These are phyloP conservation scores for Diaporthe sp. DNA, from an alignment of 2,329 filamentous ascomycete species.

Conservation along the genomic window DNA sequence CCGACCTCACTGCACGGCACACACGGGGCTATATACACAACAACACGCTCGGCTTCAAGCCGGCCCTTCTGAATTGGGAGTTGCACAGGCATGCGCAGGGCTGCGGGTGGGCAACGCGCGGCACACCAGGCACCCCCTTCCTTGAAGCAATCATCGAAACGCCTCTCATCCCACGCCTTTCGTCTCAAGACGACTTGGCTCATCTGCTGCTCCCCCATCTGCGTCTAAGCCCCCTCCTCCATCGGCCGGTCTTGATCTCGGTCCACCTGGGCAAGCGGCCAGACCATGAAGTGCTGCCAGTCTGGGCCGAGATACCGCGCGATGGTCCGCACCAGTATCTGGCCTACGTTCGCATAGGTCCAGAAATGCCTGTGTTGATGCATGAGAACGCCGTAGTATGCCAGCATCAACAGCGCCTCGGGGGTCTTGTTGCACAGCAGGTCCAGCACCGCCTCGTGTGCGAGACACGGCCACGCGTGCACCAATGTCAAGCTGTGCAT, in stretches of 20 bases:
- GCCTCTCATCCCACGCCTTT: neutral
- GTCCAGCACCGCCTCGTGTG: conserved; percentile 24
- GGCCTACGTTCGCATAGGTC: conserved; percentile 27
- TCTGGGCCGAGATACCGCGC: conserved; percentile 18
- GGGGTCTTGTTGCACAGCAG: conserved; percentile 21
- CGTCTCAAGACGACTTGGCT: neutral
- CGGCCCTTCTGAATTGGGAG: neutral
- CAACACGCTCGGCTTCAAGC: neutral
- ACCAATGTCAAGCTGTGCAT: conserved; percentile 25
- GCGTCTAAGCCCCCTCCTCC: neutral
- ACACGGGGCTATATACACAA: neutral
- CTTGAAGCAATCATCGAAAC: neutral
- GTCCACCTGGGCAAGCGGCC: conserved; percentile 28
- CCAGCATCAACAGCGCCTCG: conserved; percentile 32
- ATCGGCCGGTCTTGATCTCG: neutral
- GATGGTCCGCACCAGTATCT: conserved; percentile 31
- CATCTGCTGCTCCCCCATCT: neutral
- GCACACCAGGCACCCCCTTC: neutral
- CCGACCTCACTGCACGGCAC: neutral
- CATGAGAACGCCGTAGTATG: conserved; percentile 36
- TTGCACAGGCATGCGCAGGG: neutral
- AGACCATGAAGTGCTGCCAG: conserved; percentile 34
- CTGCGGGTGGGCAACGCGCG: neutral
- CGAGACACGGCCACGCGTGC: conserved; percentile 31
- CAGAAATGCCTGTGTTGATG: conserved; percentile 30